Evolutionary conservation across 257 asterid genomes (phyloP), one percentile per base, ranked within the genome.

Genomic region (Plectranthus barbatus): DNA sequence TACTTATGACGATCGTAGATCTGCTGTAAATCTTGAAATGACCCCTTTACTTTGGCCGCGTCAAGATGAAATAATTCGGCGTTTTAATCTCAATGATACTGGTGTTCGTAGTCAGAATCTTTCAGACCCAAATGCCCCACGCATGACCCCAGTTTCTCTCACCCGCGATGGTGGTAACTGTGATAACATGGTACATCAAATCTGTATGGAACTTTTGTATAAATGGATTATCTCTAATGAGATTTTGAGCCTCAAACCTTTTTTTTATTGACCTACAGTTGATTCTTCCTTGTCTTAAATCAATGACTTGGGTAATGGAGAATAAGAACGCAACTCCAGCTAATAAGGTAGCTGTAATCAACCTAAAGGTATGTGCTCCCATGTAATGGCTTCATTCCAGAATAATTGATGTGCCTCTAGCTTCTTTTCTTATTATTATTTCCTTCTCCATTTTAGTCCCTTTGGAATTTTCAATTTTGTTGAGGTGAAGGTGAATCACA

Each of bases 211-310:
- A 44, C 57, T 23, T 72, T 70, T 62, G 37, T 63, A 15, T 51
- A 64, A 69, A 50, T 33, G 44, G 47, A 60, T 49, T 39, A 10
- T 67, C 40, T 50, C 48, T 66, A 12, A 2, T 42, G 36, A 46
- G n/a, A 65, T 65, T 64, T 21, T 51, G 59, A 53, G 29, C n/a
- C 59, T 45, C 45, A 50, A n/a, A n/a, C n/a, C 51, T 14, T 64
- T 50, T 67, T 62, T 74, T 15, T 62, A 39, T 36, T 71, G 56
- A 8, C 60, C 54, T 57, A 7, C 79, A 88, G 98, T 76, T 73
- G 75, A 77, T 73, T 44, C 91, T 87, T 73, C 95, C 95, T 66
- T 86, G 90, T 73, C 85, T 91, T 19, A 91, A 91, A 81, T 86
- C 95, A 54, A 86, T 58, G 64, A 58, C 64, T 13, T 58, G 64